phyloP scores from a whole-genome alignment of 371 early-diverging fungal species.

The Choanephora cucurbitarum region DNA sequence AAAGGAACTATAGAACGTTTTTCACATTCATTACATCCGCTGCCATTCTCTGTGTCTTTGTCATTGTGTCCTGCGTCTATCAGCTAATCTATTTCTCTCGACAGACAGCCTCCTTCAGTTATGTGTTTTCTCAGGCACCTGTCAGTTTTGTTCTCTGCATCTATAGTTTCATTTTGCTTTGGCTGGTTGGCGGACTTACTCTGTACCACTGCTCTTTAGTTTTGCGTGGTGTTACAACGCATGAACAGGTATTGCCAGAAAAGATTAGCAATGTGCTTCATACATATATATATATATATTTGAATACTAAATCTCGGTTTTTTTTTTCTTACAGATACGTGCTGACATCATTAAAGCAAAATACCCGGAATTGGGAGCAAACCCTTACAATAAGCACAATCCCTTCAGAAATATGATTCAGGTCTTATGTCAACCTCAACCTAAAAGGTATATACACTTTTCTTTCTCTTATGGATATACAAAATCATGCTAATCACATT shows the following conservation, averaged over 20 bases:
- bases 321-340: slow-evolving; percentile 17
- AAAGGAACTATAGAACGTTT: slow-evolving; percentile 88
- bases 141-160: slow-evolving; percentile 65
- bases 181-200: slow-evolving; percentile 70
- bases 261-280: not conserved
- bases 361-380: slow-evolving; percentile 43
- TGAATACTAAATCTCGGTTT: too few species aligned
- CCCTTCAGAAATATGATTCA: slow-evolving; percentile 53
- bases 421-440: slow-evolving; percentile 60
- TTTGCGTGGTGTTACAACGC: slow-evolving; percentile 78
- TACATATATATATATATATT: too few species aligned
- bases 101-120: not conserved
- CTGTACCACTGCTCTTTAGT: slow-evolving; percentile 78
- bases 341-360: slow-evolving; percentile 45
- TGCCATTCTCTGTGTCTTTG: slow-evolving; percentile 57
- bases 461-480: too few species aligned
- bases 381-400: slow-evolving; percentile 55
- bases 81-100: slow-evolving; percentile 52
- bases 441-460: slow-evolving; percentile 60
- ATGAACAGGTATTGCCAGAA: slow-evolving; percentile 69
- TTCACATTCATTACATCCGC: slow-evolving; percentile 70
- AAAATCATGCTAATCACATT: not conserved
- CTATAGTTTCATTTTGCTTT: slow-evolving; percentile 61
- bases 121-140: slow-evolving; percentile 23
- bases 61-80: slow-evolving; percentile 50